Evolutionary conservation across 2,329 filamentous ascomycete genomes (phyloP), one percentile per base, ranked within the genome.

Genomic region (Fusarium sp.): DNA sequence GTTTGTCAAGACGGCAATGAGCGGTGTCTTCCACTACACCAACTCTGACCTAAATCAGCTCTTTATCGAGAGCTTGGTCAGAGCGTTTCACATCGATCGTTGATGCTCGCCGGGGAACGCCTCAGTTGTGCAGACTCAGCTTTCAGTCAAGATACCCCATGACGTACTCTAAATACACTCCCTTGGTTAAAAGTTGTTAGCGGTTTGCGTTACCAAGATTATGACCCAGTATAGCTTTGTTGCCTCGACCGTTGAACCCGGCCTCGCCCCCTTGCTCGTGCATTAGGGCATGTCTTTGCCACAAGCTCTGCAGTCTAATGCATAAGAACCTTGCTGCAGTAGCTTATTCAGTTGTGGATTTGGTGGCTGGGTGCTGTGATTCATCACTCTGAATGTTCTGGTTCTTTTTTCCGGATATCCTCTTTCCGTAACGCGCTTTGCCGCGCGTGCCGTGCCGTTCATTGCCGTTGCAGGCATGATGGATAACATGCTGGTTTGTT

Each of bases 161-260:
- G 31, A 51, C 18, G 38, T 24, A 39, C 39, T 39, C 34, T 26
- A 22, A 13, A 17, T 26, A 45, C 34, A 18, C 14, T n/a, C 44
- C 28, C 28, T 31, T 31, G 26, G n/a, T 36, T 42, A 24, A 33
- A 6, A 26, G 14, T 39, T 20, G 5, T 26, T 50, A 43, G 38
- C 15, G 22, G 44, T 22, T 45, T 57, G 52, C 17, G 24, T n/a
- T 52, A 39, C 51, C 52, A 22, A 31, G 22, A 26, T 15, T 17
- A 44, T 31, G 52, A 52, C 53, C 22, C 53, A 34, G 24, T 39
- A 40, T 62, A 22, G 13, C 9, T 57, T 31, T 51, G 46, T 39
- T 28, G 38, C 34, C 40, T 46, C 34, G 26, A 43, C 39, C 31
- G 18, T 7, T 61, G 8, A 24, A 40, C 38, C 58, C 33, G 46